phyloP scores from a whole-genome alignment of 257 asterid species.

The Nicotiana tomentosiformis region DNA sequence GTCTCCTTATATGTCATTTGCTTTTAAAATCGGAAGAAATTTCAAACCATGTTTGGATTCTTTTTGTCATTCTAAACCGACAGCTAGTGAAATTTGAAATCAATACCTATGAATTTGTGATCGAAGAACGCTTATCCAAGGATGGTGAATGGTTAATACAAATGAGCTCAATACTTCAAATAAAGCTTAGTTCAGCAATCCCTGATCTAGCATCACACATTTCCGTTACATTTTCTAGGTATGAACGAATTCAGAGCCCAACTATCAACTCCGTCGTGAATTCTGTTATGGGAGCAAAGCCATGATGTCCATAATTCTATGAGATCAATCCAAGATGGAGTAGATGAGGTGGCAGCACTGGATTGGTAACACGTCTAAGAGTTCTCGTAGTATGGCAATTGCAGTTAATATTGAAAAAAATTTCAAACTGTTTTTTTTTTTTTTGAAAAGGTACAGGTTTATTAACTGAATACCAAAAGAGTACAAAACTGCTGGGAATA shows the following conservation, averaged over 20 bases:
- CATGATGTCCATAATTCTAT: neutral
- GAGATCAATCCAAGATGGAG: neutral
- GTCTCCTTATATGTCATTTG: neutral
- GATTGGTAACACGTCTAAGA: neutral
- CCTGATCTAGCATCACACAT: neutral
- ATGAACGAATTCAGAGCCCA: neutral
- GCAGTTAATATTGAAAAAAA: neutral
- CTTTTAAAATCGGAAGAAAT: neutral
- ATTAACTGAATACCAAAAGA: no score
- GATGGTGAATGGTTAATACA: neutral
- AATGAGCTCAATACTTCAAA: neutral
- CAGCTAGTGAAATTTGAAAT: neutral
- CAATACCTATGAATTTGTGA: neutral
- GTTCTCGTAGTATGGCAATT: neutral
- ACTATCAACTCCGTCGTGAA: neutral
- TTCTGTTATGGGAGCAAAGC: neutral
- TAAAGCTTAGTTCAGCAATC: neutral
- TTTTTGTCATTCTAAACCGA: neutral
- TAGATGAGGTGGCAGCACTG: neutral
- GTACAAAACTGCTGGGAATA: no score
- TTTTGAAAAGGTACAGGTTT: no score
- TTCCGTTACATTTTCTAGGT: neutral
- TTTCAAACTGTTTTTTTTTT: neutral
- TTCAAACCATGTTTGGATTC: neutral
- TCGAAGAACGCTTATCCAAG: neutral